phyloP scores from a whole-genome alignment of 2,329 filamentous ascomycete genomes.

The Pseudogymnoascus sp. region DNA sequence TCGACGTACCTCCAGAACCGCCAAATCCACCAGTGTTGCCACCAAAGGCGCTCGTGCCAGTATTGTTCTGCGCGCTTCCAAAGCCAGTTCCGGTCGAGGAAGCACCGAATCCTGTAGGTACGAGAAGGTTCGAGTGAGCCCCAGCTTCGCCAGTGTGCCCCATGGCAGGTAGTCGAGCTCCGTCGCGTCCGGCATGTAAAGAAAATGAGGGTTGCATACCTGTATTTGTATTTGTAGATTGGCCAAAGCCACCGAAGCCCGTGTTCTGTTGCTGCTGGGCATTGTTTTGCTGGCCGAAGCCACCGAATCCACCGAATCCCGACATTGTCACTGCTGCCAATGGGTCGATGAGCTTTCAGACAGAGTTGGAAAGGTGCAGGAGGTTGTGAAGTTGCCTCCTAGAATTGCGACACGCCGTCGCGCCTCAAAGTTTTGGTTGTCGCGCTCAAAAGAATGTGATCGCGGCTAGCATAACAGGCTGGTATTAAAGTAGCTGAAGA shows the following conservation, averaged over 20 bases:
- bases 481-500: background rate
- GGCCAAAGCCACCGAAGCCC: constrained; percentile 49
- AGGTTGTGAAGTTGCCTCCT: background rate
- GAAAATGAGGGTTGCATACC: constrained; percentile 25
- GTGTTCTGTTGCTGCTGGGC: constrained; percentile 33
- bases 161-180: constrained; percentile 13
- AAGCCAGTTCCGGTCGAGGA: constrained; percentile 30
- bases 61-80: constrained; percentile 30
- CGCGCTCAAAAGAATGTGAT: constrained; percentile 1
- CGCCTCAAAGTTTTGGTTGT: constrained; percentile 7
- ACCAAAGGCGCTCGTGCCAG: constrained; percentile 34
- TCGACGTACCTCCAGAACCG: constrained; percentile 32
- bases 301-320: constrained; percentile 39
- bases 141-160: constrained; percentile 21
- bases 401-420: constrained; percentile 5
- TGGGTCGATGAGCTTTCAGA: constrained; percentile 13
- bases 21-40: constrained; percentile 28
- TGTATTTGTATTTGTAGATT: constrained; percentile 26
- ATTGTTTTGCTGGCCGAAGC: constrained; percentile 53
- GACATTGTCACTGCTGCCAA: constrained; percentile 22
- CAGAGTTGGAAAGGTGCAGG: background rate
- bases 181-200: constrained; percentile 11
- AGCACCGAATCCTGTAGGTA: constrained; percentile 35
- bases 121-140: constrained; percentile 27
- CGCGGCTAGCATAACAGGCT: constrained; percentile 3